Base-by-base conservation (phyloP, 2,329 filamentous ascomycete genomes). In the Cladosporium austrohemisphaericum region DNA sequence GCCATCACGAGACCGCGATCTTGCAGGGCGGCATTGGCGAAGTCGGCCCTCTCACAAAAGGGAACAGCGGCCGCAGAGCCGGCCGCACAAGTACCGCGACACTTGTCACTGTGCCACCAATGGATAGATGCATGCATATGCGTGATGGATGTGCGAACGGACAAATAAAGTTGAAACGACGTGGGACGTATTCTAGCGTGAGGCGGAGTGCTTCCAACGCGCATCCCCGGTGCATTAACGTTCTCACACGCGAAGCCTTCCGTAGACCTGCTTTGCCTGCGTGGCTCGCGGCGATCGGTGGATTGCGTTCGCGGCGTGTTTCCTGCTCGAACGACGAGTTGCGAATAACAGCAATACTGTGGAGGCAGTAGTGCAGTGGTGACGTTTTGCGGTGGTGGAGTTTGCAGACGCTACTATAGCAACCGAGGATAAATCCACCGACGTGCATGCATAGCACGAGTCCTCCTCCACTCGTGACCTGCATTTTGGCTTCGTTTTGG, bases 141-240 rank as follows among this genome's bases (percentile, higher is more conserved):
- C 23, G 26, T 26, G 22, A 18, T 33, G 19, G 23, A 31, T 25
- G 31, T 22, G 22, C 11, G 26, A 25, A 35, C 31, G 41, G 35
- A 31, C 41, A 45, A 45, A 45, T 45, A 45, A 31, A 33, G 29
- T 26, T 18, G 29, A 25, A 45, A 45, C 41, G 28, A 43, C 41
- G 18, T 20, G 19, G 31, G 9, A 19, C 13, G 16, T 16, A 11
- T 18, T 26, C 38, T 45, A 45, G 41, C 31, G 41, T 31, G 31
- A 45, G 29, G 41, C 41, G 41, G 20, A 45, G 41, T 45, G 31
- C 41, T 45, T 25, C 31, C 13, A 32, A 20, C 41, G 19, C 28
- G 31, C 41, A 45, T 45, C 41, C 41, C 31, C 41, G 41, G 10
- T 45, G 41, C 41, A 44, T 45, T 18, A 26, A 16, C 41, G 22